Percentiles rank a stretch among this genome's conserved stretches.
Evolutionary conservation across 768 basidiomycete genomes (phyloP).

Genomic region (Amyloporia xantha): DNA sequence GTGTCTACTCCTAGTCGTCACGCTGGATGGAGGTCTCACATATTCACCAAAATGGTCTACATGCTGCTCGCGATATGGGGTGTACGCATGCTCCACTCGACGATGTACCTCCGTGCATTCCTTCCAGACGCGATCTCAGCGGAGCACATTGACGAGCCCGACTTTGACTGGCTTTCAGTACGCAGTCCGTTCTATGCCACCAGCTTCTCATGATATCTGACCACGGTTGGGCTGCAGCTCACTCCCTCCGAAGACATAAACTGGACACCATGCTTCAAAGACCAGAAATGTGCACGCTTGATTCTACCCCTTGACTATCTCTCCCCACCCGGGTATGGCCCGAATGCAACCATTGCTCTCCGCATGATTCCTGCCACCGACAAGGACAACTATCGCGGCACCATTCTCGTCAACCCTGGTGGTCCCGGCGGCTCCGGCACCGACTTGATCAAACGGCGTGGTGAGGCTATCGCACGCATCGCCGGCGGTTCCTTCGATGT

Average conservation of each 20-base stretch:
- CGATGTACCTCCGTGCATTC: background rate
- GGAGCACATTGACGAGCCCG: background rate
- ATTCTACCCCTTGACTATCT: constrained; percentile 10
- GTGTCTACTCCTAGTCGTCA: background rate
- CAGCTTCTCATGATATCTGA: background rate
- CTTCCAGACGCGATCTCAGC: background rate
- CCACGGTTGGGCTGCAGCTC: background rate
- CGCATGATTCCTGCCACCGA: constrained; percentile 5
- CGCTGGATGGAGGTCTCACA: background rate
- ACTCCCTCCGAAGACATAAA: constrained; percentile 4
- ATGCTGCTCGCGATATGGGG: background rate
- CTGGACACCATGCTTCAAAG: constrained; percentile 11
- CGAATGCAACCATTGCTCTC: constrained; percentile 8
- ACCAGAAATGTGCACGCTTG: constrained; percentile 12
- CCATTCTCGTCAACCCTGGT: constrained; percentile 11
- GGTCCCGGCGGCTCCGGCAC: constrained; percentile 10
- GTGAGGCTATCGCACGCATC: constrained; percentile 6
- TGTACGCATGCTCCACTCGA: background rate
- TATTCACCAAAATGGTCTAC: background rate
- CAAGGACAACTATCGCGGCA: constrained; percentile 1
- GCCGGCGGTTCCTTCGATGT: constrained; percentile 13
- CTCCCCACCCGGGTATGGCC: background rate
- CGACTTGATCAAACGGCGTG: constrained; percentile 2
- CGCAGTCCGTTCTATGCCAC: background rate
- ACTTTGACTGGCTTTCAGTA: constrained; percentile 1